Percentiles rank a stretch among this genome's conserved stretches.
These are phyloP conservation scores for Acanthamoeba polyphaga DNA, from an alignment of 208 protist genomes.

Conservation along the genomic window DNA sequence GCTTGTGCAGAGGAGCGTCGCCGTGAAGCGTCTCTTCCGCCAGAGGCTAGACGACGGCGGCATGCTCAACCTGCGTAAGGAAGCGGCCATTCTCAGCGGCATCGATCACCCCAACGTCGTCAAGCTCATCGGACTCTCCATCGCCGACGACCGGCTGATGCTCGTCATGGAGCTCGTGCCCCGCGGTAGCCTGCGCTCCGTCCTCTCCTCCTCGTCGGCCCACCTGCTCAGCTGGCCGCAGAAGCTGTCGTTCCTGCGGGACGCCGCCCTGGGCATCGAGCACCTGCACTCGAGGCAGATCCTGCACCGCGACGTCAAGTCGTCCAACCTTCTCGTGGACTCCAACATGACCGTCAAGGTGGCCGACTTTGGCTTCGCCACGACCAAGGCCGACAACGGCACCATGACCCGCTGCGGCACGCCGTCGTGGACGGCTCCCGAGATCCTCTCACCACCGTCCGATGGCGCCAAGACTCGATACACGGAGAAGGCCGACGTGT, in stretches of 20 bases:
- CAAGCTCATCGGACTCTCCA: constrained; percentile 13
- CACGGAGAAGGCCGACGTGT: constrained; percentile 29
- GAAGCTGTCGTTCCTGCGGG: no score
- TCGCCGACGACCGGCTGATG: not conserved
- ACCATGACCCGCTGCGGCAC: no score
- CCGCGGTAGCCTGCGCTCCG: not conserved
- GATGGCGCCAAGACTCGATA: not conserved
- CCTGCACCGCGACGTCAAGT: no score
- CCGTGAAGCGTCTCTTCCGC: not conserved
- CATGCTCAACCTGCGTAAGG: constrained; percentile 22
- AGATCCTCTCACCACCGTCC: not conserved
- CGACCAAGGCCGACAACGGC: no score
- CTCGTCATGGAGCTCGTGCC: constrained; percentile 33
- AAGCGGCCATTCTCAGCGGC: constrained; percentile 12
- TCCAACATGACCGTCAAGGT: no score
- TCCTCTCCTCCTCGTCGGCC: not conserved
- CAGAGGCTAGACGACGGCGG: not conserved
- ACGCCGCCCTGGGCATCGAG: no score
- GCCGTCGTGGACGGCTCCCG: not conserved
- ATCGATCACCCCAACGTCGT: constrained; percentile 65
- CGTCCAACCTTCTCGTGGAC: no score
- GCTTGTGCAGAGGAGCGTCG: not conserved
- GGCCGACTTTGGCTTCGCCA: no score
- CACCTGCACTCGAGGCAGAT: no score
- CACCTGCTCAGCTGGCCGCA: no score